These are phyloP conservation scores for Entelexis sorbosivorans DNA, from an alignment of 1,139 yeast species.

Conservation along the genomic window DNA sequence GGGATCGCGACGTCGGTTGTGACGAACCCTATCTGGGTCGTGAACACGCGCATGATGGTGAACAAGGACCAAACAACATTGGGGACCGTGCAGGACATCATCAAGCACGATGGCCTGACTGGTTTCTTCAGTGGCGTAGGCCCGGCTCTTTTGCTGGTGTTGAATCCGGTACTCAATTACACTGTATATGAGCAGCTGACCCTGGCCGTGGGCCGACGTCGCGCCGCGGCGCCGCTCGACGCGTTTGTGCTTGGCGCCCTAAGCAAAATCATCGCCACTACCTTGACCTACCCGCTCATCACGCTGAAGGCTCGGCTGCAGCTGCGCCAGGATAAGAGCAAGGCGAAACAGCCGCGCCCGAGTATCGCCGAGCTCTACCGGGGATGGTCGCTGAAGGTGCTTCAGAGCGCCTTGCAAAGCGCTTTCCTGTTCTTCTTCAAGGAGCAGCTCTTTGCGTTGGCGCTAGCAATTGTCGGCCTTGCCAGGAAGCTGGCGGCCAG, in stretches of 20 bases:
- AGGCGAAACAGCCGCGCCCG: conserved; percentile 28
- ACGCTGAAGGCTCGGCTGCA: conserved; percentile 86
- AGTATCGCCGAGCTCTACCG: conserved; percentile 70
- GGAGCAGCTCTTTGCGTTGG: conserved; percentile 50
- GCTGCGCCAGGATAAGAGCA: conserved; percentile 34
- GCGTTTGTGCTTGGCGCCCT: conserved; percentile 83
- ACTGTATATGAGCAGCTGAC: conserved; percentile 78
- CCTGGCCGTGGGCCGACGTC: conserved; percentile 48
- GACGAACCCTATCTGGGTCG: conserved; percentile 95
- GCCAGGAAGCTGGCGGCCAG: conserved; percentile 23
- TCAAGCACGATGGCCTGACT: conserved; percentile 56
- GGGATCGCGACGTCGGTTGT: conserved; percentile 76
- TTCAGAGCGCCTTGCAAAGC: conserved; percentile 77
- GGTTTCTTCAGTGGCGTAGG: conserved; percentile 74
- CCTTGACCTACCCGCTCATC: conserved; percentile 77
- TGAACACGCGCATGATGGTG: conserved; percentile 76
- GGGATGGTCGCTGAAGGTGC: conserved; percentile 66
- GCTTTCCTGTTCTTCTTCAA: conserved; percentile 86
- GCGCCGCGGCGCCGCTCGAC: conserved; percentile 45
- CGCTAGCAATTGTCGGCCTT: conserved; percentile 27
- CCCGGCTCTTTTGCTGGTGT: conserved; percentile 76
- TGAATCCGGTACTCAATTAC: conserved; percentile 85
- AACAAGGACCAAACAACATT: conserved; percentile 35
- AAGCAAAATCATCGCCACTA: conserved; percentile 79
- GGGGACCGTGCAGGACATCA: conserved; percentile 48